Evolutionary conservation across 768 basidiomycete genomes (phyloP).

Genomic region (Gelatoporia subvermispora): DNA sequence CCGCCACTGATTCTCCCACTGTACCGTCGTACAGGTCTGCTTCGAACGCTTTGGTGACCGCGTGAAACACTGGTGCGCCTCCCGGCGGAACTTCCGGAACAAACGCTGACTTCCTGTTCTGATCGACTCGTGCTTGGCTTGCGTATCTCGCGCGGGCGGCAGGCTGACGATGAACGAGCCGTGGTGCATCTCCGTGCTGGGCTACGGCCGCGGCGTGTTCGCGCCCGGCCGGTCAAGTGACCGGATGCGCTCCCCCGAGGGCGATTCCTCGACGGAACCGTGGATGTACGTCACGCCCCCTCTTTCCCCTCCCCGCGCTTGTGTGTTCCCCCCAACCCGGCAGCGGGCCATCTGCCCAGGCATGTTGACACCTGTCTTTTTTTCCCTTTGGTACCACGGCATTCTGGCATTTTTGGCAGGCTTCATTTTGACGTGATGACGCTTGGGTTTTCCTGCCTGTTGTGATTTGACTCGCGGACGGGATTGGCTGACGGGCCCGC

Average conservation of each 20-base stretch:
- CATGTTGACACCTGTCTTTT: conserved; percentile 1
- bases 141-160: background rate
- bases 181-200: conserved; percentile 64
- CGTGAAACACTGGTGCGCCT: conserved; percentile 63
- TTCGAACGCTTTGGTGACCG: conserved; percentile 73
- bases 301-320: conserved; percentile 1
- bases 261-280: conserved; percentile 61
- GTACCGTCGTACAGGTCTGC: conserved; percentile 44
- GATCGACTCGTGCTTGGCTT: background rate
- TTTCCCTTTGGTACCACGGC: no score
- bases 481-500: no score
- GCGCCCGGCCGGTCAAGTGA: conserved; percentile 69
- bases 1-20: background rate
- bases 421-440: background rate
- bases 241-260: conserved; percentile 52
- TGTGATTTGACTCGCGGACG: no score
- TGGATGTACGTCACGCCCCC: conserved; percentile 50
- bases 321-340: background rate
- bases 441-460: background rate
- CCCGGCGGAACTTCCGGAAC: background rate
- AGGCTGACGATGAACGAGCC: conserved; percentile 78
- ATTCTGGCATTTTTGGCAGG: background rate
- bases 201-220: conserved; percentile 68
- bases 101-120: no score
- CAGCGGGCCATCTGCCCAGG: conserved; percentile 3